A percentile compares a stretch with the other conserved stretches of the same genome.
Conservation (phyloP, 2,329 filamentous ascomycete genomes). For the Zasmidium citrigriseum region DNA sequence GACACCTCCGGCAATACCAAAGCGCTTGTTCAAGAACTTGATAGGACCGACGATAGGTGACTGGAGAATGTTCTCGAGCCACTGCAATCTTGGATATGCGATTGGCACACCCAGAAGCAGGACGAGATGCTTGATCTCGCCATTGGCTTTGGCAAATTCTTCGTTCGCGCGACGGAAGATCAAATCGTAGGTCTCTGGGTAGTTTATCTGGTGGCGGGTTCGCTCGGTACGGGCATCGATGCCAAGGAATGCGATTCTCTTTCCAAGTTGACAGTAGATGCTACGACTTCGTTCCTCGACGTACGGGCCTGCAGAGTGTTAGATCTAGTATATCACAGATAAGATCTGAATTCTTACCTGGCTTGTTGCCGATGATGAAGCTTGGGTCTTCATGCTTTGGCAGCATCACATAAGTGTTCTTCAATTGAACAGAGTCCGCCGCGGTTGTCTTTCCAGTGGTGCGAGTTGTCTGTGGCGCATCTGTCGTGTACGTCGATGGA, state of each 20-base stretch:
- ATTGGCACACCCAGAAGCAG: slow-evolving; percentile 73
- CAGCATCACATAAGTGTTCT: slow-evolving; percentile 71
- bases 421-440: slow-evolving; percentile 70
- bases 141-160: slow-evolving; percentile 53
- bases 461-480: slow-evolving; percentile 59
- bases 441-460: slow-evolving; percentile 47
- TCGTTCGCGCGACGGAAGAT: slow-evolving; percentile 58
- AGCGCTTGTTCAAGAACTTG: slow-evolving; percentile 85
- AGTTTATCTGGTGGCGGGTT: slow-evolving; percentile 92
- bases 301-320: slow-evolving; percentile 47
- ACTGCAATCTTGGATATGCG: slow-evolving; percentile 73
- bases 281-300: slow-evolving; percentile 63
- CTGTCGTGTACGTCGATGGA: slow-evolving; percentile 80
- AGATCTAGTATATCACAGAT: neutral
- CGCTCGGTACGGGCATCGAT: slow-evolving; percentile 68
- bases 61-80: slow-evolving; percentile 85
- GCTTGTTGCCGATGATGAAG: slow-evolving; percentile 75
- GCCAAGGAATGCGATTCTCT: slow-evolving; percentile 64
- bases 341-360: slow-evolving; percentile 48
- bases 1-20: slow-evolving; percentile 79
- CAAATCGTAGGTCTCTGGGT: slow-evolving; percentile 64
- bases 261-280: slow-evolving; percentile 65
- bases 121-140: slow-evolving; percentile 63
- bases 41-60: slow-evolving; percentile 79
- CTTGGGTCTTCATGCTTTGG: slow-evolving; percentile 62